Conservation (phyloP, 768 basidiomycete species). For the Kwoniella bestiolae region DNA sequence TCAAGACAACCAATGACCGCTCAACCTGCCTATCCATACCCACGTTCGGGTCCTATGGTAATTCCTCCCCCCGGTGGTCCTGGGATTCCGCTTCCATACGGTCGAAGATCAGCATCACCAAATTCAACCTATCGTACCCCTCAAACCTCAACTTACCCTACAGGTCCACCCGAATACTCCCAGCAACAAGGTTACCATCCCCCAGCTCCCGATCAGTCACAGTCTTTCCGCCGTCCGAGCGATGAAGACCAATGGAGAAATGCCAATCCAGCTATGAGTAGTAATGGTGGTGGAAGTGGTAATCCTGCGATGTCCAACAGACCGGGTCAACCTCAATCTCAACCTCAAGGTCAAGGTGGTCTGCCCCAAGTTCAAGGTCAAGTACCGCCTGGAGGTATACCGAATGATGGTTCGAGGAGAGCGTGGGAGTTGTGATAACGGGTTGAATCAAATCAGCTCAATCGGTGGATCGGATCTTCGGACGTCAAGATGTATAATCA, state of each 20-base stretch:
- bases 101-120: conserved; percentile 16
- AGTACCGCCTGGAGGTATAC: conserved; percentile 5
- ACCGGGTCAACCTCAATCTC: conserved; percentile 1
- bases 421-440: conserved; percentile 16
- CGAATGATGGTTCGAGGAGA: conserved; percentile 18
- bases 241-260: conserved; percentile 25
- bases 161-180: conserved; percentile 15
- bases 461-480: neutral
- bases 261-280: neutral
- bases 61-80: conserved; percentile 2
- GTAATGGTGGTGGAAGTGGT: neutral
- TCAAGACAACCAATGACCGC: conserved; percentile 10
- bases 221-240: conserved; percentile 18
- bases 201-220: conserved; percentile 12
- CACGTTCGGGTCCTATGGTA: conserved; percentile 5
- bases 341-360: neutral
- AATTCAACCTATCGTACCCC: conserved; percentile 22
- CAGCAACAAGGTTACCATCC: conserved; percentile 14
- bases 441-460: no score
- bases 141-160: conserved; percentile 14
- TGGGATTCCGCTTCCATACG: neutral
- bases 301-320: neutral
- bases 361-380: conserved; percentile 2
- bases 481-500: neutral
- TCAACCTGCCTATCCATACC: conserved; percentile 15